These are phyloP conservation scores for Colletotrichum paranaense DNA, from an alignment of 2,329 filamentous ascomycete genomes.

Conservation along the genomic window DNA sequence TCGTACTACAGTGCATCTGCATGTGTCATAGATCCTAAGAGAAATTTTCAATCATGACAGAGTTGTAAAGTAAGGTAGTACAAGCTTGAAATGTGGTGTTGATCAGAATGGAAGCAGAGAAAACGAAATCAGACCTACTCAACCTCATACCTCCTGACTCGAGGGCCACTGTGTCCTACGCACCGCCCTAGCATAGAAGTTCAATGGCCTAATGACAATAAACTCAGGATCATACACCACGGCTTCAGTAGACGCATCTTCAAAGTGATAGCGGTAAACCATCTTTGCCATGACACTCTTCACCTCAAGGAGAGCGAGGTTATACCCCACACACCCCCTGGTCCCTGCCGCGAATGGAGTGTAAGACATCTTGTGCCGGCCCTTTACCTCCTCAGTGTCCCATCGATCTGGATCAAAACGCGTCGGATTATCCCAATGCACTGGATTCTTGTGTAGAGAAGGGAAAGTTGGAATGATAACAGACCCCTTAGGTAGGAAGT, in stretches of 20 bases:
- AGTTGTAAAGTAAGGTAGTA: background rate
- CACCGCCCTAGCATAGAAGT: slow-evolving; percentile 37
- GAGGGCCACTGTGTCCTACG: slow-evolving; percentile 7
- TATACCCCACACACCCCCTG: slow-evolving; percentile 17
- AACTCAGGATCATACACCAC: slow-evolving; percentile 39
- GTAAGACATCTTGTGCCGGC: slow-evolving; percentile 12
- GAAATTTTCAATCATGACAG: no score
- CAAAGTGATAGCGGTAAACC: slow-evolving; percentile 34
- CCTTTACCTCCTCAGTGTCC: background rate
- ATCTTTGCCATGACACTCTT: slow-evolving; percentile 20
- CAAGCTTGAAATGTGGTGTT: background rate
- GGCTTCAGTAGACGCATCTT: slow-evolving; percentile 33
- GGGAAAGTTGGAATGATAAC: slow-evolving; percentile 17
- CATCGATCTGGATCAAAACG: slow-evolving; percentile 18
- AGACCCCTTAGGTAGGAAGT: slow-evolving; percentile 6
- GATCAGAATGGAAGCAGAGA: background rate
- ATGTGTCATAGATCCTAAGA: no score
- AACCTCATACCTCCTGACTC: background rate
- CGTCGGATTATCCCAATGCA: slow-evolving; percentile 10
- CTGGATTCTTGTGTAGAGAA: slow-evolving; percentile 10
- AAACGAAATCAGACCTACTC: background rate
- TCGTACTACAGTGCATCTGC: no score
- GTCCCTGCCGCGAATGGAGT: slow-evolving; percentile 18
- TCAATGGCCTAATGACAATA: slow-evolving; percentile 36
- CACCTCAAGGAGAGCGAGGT: slow-evolving; percentile 13